Base-by-base conservation (phyloP, 331 rosid genomes). In the Prunus yedoensis region DNA sequence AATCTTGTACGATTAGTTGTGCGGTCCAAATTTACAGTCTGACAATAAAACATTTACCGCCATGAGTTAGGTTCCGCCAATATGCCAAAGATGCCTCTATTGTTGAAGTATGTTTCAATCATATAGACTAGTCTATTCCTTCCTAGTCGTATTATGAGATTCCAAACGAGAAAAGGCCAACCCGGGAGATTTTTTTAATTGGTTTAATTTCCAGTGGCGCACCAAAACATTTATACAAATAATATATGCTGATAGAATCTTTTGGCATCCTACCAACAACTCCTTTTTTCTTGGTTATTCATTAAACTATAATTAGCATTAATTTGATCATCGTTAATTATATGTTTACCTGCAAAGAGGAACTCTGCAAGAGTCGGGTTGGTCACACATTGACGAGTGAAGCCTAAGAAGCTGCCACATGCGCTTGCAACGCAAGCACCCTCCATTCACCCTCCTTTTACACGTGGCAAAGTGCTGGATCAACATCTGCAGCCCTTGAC, bases 351-450 rank as follows among this genome's bases (percentile, higher is more conserved):
- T 89, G 93, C 98, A 91, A 8, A 93, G 96, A 64, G 98, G 97
- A 28, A 93, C 98, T 81, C 82, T 86, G 90, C 98, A 93, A 14
- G 91, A 79, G 62, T 93, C 85, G 2, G 80, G 17, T 2, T 85
- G 81, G 1, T 83, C 85, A 65, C 98, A 93, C 66, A 89, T 88
- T 57, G 88, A 88, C 0, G 97, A 89, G 75, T 93, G 98, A 27
- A 93, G 88, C 45, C 90, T 70, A 4, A 93, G 89, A 25, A 93
- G 85, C 77, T 93, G 94, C 97, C 92, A 91, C 97, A 89, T 85
- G 4, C 91, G 81, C 71, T 88, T 91, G 85, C 98, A 93, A 14
- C 90, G 85, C 28, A 70, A 71, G 86, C 98, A 93, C 28, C 93
- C 85, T 20, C 89, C 88, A 1, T 80, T 79, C 32, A 79, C 62